Evolutionary conservation across 805 yeast genomes (phyloP), one percentile per base, ranked within the genome.

Genomic region (Candida vartiovaarae): DNA sequence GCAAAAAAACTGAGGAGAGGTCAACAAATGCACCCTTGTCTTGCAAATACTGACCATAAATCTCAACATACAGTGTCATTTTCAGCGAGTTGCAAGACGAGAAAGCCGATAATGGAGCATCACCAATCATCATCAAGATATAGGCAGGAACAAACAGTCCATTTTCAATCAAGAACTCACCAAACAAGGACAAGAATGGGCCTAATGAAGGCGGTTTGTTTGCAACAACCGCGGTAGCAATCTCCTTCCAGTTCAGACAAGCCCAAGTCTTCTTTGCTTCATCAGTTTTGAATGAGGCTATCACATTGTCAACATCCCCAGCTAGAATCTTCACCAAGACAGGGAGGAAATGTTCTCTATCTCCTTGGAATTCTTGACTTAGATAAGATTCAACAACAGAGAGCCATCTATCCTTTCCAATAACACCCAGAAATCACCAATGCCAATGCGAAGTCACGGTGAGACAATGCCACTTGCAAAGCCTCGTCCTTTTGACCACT

Each of bases 361-460:
- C 71, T 50, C 51, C 75, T 54, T 61, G 65, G 53, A 61, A 68
- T 48, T 65, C 79, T 49, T 65, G 76, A 39, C 52, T 72, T 35
- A 76, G 72, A 57, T 78, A 85, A 42, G 71, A 76, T 8, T 79
- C 69, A 5, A 82, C 80, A 3, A 82, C 74, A 31, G 65, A 63
- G 5, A 75, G 62, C 75, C 84, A 82, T 33, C 70, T 68, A 4
- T 77, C 80, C 23, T 76, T 74, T 3, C 93, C 83, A 27, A 78
- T 65, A 15, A 86, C 61, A 47, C 81, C 74, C 1, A n/a, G 95
- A 80, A 40, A 90, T 66, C 29, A 88, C 59, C 43, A 91, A 63
- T 0, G 96, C 84, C 61, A 89, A 68, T 0, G 91, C 80, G 83
- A 86, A 90, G 51, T 86, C 85, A 8, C 78, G 74, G 42, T 76